Evolutionary conservation across 345 rosid genomes (phyloP).

Genomic region (Dovyalis caffra): DNA sequence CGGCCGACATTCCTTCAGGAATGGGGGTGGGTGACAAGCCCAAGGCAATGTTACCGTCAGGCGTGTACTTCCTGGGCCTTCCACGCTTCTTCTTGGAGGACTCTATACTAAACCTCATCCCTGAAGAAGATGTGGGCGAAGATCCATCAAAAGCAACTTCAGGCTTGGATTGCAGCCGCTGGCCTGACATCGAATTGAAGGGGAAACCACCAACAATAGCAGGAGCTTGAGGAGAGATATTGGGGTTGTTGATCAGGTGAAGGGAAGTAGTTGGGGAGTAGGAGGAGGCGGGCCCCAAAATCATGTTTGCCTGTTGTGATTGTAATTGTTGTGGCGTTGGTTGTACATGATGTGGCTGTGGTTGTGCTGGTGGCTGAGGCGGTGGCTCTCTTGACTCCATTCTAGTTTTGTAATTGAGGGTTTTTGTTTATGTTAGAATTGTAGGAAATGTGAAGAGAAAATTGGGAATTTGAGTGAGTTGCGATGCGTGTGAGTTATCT

Average conservation of each 20-base stretch:
- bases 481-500: not conserved
- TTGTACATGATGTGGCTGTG: conserved; percentile 16
- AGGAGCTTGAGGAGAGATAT: not conserved
- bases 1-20: conserved; percentile 44
- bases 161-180: conserved; percentile 25
- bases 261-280: not conserved
- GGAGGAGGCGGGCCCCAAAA: conserved; percentile 13
- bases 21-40: conserved; percentile 64
- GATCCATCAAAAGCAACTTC: conserved; percentile 57
- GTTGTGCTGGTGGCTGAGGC: conserved; percentile 2
- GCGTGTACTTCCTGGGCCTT: conserved; percentile 80
- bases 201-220: conserved; percentile 18
- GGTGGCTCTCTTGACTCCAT: conserved; percentile 26
- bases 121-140: conserved; percentile 41
- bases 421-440: not conserved
- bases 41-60: conserved; percentile 82
- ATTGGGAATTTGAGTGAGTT: not conserved
- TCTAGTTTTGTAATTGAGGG: too few relatives aligned
- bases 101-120: conserved; percentile 47
- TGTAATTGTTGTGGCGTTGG: not conserved
- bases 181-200: conserved; percentile 21
- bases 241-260: conserved; percentile 23
- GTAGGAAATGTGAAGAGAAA: conserved; percentile 4
- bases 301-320: conserved; percentile 17
- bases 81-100: conserved; percentile 83